Conservation (phyloP, 2,329 filamentous ascomycete genomes). For the Sporothrix pallida region DNA sequence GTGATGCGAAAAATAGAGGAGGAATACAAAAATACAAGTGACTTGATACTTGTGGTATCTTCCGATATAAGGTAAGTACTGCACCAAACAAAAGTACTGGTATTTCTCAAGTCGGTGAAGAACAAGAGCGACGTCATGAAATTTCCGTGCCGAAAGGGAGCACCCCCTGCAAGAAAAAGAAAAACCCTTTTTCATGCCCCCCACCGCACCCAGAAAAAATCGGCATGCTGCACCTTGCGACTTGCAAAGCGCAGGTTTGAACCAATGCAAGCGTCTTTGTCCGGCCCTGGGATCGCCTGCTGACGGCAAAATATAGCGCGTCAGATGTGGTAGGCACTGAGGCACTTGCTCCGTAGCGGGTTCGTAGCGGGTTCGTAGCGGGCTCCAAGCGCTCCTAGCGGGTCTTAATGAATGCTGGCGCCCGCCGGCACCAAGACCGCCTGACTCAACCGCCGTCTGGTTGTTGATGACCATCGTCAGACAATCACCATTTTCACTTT, state of each 20-base stretch:
- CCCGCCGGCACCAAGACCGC: conserved; percentile 17
- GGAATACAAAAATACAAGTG: no score
- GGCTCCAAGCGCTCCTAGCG: no score
- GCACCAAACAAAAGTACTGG: not conserved
- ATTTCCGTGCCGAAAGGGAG: conserved; percentile 6
- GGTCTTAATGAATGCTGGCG: not conserved
- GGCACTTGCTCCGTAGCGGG: not conserved
- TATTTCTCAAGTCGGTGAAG: conserved; percentile 8
- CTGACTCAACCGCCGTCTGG: not conserved
- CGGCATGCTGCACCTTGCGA: not conserved
- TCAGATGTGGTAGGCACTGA: no score
- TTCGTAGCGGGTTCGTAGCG: not conserved
- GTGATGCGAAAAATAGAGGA: no score
- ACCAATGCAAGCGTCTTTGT: not conserved
- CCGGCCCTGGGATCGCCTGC: conserved; percentile 17
- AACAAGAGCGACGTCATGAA: conserved; percentile 20
- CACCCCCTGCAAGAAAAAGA: not conserved
- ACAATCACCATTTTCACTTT: not conserved
- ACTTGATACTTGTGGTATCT: no score
- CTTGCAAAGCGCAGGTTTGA: not conserved
- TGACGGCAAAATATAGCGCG: conserved; percentile 24
- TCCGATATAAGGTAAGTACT: no score
- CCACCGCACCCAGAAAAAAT: conserved; percentile 9
- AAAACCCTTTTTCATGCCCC: not conserved
- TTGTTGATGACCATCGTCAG: no score